A percentile compares a stretch with the other conserved stretches of the same genome.
These are phyloP conservation scores for Aphanoascus verrucosus DNA, from an alignment of 2,329 filamentous ascomycete genomes.

Conservation along the genomic window DNA sequence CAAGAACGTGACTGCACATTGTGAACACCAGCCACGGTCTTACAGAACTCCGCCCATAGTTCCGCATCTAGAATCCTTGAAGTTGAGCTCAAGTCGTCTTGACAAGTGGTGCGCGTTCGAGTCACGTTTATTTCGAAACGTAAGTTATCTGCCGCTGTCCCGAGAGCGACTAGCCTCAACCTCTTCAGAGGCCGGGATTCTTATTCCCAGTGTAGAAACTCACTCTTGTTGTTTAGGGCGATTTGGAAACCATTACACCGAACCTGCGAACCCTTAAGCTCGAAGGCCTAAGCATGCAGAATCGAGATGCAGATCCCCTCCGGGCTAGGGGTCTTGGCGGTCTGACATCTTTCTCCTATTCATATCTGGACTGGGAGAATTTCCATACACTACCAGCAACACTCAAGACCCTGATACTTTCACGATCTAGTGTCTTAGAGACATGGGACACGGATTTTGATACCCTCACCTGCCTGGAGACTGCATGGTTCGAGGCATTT, in stretches of 20 bases:
- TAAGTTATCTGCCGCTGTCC: not conserved
- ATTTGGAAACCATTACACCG: not conserved
- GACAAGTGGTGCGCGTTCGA: not conserved
- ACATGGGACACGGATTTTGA: not conserved
- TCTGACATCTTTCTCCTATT: not conserved
- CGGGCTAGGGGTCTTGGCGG: not conserved
- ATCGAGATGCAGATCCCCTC: too few relatives aligned
- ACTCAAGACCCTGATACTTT: too few relatives aligned
- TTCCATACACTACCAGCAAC: too few relatives aligned
- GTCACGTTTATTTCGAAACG: not conserved
- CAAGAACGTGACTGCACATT: conserved; percentile 14
- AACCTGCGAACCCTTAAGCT: not conserved
- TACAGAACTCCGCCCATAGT: too few relatives aligned
- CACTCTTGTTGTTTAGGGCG: not conserved
- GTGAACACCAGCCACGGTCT: too few relatives aligned
- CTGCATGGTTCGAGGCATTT: not conserved
- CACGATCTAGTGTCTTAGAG: not conserved
- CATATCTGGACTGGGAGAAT: too few relatives aligned
- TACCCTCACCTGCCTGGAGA: not conserved
- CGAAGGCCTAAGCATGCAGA: not conserved
- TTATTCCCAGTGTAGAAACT: not conserved
- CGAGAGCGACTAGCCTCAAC: not conserved
- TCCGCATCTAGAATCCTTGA: not conserved
- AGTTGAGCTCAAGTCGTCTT: too few relatives aligned
- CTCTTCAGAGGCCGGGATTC: too few relatives aligned